Evolutionary conservation across 148 eudicot species (phyloP).

Genomic region (Rhododendron kiyosumense): DNA sequence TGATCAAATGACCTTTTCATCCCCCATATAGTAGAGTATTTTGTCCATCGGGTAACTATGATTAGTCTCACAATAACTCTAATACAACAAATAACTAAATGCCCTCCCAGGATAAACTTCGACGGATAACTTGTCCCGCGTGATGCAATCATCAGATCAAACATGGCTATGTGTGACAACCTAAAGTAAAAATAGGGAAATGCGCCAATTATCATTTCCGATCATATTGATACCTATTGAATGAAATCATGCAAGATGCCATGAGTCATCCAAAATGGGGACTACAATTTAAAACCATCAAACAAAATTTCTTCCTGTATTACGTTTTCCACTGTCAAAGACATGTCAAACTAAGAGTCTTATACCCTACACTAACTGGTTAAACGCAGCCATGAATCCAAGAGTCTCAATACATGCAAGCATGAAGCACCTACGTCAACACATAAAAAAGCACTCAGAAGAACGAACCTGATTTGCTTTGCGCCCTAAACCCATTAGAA

Average conservation of each 20-base stretch:
- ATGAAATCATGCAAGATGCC: not conserved
- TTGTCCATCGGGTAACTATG: not conserved
- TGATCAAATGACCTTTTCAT: not conserved
- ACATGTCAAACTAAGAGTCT: not conserved
- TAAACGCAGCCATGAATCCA: not conserved
- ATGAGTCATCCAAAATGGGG: not conserved
- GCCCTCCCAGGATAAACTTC: not conserved
- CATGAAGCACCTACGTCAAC: not conserved
- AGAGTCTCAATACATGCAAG: not conserved
- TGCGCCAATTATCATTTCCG: not conserved
- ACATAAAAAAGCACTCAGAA: not conserved
- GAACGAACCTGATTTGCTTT: slow-evolving; percentile 91
- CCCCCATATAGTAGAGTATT: not conserved
- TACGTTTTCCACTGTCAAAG: not conserved
- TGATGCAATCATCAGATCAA: not conserved
- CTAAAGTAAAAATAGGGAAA: not conserved
- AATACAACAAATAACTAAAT: not conserved
- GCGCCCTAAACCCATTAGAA: slow-evolving; percentile 94
- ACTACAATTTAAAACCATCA: not conserved
- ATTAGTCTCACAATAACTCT: not conserved
- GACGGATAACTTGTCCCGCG: not conserved
- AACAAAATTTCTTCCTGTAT: not conserved
- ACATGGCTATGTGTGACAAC: not conserved
- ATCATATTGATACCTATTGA: not conserved
- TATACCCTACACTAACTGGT: not conserved